Evolutionary conservation across 192 early-diverging fungal species (phyloP).

Genomic region (Pilobolus umbonatus): DNA sequence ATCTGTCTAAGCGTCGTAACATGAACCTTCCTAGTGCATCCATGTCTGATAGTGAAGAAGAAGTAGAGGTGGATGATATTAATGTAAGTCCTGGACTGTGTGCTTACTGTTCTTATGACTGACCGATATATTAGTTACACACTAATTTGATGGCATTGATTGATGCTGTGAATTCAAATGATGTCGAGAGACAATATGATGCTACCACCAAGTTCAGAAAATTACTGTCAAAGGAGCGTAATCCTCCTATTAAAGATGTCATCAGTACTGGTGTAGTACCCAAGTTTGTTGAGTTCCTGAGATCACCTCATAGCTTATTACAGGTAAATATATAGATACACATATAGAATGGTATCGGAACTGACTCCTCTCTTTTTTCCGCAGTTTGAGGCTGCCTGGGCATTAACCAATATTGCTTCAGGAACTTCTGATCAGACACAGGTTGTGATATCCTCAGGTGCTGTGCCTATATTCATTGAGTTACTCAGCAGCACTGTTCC

Average conservation of each 20-base stretch:
- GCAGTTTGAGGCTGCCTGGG: conserved; percentile 56
- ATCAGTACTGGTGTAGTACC: conserved; percentile 44
- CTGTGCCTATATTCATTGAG: conserved; percentile 41
- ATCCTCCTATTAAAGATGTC: conserved; percentile 49
- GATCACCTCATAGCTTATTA: conserved; percentile 30
- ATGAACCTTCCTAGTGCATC: conserved; percentile 15
- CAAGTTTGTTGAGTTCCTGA: conserved; percentile 46
- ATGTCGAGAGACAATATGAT: conserved; percentile 40
- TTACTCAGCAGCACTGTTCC: conserved; percentile 31
- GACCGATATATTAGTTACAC: conserved; percentile 1
- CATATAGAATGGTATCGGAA: too few relatives aligned
- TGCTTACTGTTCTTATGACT: background rate
- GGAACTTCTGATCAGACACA: conserved; percentile 42
- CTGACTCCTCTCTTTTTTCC: conserved; percentile 3
- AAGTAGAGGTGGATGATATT: conserved; percentile 14
- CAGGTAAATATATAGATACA: conserved; percentile 20
- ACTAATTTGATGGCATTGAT: conserved; percentile 8
- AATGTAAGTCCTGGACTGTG: conserved; percentile 11
- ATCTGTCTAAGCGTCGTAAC: conserved; percentile 46
- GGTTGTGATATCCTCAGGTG: conserved; percentile 41
- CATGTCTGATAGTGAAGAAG: conserved; percentile 40
- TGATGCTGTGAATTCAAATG: conserved; percentile 29
- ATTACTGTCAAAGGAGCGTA: conserved; percentile 43
- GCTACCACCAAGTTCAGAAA: conserved; percentile 45
- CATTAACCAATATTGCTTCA: conserved; percentile 48